Evolutionary conservation across 805 yeast genomes (phyloP), one percentile per base, ranked within the genome.

Genomic region (Cyberlindnera misumaiensis): DNA sequence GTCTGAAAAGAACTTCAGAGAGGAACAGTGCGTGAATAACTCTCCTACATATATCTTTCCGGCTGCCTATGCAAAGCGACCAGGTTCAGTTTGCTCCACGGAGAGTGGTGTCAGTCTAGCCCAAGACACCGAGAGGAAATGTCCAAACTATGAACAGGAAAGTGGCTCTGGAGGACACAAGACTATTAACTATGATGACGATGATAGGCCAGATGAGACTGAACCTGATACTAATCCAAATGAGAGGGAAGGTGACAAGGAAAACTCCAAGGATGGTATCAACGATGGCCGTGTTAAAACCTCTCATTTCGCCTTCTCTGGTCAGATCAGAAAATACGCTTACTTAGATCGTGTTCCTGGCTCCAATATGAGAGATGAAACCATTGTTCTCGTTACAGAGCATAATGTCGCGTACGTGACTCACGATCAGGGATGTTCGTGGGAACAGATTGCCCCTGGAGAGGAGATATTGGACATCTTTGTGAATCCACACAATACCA

Each of bases 381-480:
- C 88, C 0, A 56, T 90, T 7, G 54, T 90, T 12, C 60, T 84
- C 6, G 62, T 75, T 35, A 81, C 90, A 0, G 55, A 62, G 18
- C 63, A 67, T 11, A 66, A 72, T 33, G 63, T 64, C 5, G 71
- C 78, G 3, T 81, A 65, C 49, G 70, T 85, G 7, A 83, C 96
- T 0, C 80, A 73, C 49, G 79, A 87, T 55, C 59, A 54, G 35
- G 59, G 59, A 22, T 51, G 53, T n/a, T 42, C 55, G 9, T 53
- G 59, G 59, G 57, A 53, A 33, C 46, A 42, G 43, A 37, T 53
- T 27, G 42, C 58, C 5, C 57, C 58, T 35, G 53, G 46, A 15
- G 67, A 73, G 13, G 65, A 64, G 12, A 65, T 83, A 35, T 43
- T 69, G 5, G 74, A 72, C n/a, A 66, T 82, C n/a, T 64, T 65